Base-by-base conservation (phyloP, 2,329 filamentous ascomycete genomes). In the Neopestalotiopsis sp. region DNA sequence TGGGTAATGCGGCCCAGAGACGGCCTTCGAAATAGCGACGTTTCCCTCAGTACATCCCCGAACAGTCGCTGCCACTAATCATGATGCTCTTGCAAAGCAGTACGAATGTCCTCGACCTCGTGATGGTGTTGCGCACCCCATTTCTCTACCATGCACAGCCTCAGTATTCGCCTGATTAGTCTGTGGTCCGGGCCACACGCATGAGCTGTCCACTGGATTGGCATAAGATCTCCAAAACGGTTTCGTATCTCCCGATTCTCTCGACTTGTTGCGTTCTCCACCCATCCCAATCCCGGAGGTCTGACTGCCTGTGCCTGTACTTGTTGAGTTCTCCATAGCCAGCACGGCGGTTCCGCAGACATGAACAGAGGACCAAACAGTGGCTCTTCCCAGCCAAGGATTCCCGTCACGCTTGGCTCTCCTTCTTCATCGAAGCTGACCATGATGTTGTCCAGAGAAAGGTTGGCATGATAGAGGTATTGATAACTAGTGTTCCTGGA, bases 281-380 rank as follows among this genome's bases (percentile, higher is more conserved):
- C 13, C 61, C 61, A 64, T 32, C 20, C 61, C 9, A 24, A 24
- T 24, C 24, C 24, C 24, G 3, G 24, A 24, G 24, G 5, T 7
- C 3, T 5, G n/a, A 38, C 12, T 45, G 24, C 34, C n/a, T 10
- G 17, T 20, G 59, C 14, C 30, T 13, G 9, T 24, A 17, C 5
- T 38, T 2, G n/a, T 20, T 10, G n/a, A 20, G n/a, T 40, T 17
- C 1, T 4, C 61, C 61, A 64, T 40, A 64, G 28, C 61, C 61
- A 64, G n/a, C 42, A 7, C 14, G 61, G 61, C 5, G 61, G 38
- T 9, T 64, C 12, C 32, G 61, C 61, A 49, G 20, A 20, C 61
- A 64, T 45, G 40, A 64, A 49, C n/a, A 7, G 38, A 49, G 38
- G 61, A 28, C 40, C 40, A 17, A 64, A 64, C 9, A 64, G n/a